Evolutionary conservation across 768 basidiomycete genomes (phyloP).

Genomic region (Leccinum boreale): DNA sequence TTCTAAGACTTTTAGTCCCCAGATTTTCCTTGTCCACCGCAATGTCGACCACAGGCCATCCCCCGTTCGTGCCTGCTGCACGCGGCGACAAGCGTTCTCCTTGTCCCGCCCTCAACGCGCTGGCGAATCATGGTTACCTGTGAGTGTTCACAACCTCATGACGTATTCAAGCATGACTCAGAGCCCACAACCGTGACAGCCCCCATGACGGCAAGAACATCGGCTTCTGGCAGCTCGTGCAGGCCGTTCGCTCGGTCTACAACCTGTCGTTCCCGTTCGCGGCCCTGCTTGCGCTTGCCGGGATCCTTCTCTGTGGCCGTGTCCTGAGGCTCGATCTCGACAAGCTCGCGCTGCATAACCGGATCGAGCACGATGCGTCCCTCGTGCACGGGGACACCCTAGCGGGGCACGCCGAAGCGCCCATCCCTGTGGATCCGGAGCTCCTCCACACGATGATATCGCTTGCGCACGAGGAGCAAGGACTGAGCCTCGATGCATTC

Average conservation of each 20-base stretch:
- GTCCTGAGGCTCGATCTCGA: slow-evolving; percentile 42
- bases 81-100: slow-evolving; percentile 54
- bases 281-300: slow-evolving; percentile 46
- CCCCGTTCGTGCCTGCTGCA: slow-evolving; percentile 25
- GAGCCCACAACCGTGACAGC: slow-evolving; percentile 34
- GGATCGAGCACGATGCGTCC: slow-evolving; percentile 65
- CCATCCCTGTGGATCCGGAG: slow-evolving; percentile 35
- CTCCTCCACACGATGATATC: slow-evolving; percentile 35
- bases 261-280: slow-evolving; percentile 57
- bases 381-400: slow-evolving; percentile 50
- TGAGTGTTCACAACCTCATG: slow-evolving; percentile 33
- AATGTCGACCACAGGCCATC: slow-evolving; percentile 27
- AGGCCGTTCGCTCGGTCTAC: slow-evolving; percentile 54
- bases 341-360: slow-evolving; percentile 53
- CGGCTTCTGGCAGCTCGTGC: slow-evolving; percentile 42
- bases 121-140: slow-evolving; percentile 78
- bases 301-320: slow-evolving; percentile 45
- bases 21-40: slow-evolving; percentile 6
- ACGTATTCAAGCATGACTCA: neutral
- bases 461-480: slow-evolving; percentile 23
- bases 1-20: too few species aligned
- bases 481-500: slow-evolving; percentile 47
- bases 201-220: slow-evolving; percentile 52
- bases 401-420: slow-evolving; percentile 38
- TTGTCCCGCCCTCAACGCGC: slow-evolving; percentile 69